Conservation (phyloP, 2,329 filamentous ascomycete genomes). For the Neurospora sp. region DNA sequence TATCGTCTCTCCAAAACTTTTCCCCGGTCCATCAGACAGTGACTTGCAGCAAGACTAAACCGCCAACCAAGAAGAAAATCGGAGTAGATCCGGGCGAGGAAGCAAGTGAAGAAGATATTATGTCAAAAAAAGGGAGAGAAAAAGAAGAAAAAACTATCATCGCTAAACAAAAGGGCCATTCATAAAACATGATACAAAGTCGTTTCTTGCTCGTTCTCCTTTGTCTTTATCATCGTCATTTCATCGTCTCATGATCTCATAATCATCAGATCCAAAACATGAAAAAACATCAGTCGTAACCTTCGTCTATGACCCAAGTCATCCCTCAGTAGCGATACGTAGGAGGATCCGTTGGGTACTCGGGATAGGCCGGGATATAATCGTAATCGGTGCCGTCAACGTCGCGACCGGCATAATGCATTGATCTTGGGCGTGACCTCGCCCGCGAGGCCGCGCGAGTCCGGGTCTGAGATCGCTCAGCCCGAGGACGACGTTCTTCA, state of each 20-base stretch:
- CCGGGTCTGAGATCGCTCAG: slow-evolving; percentile 35
- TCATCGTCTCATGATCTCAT: slow-evolving; percentile 3
- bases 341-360: slow-evolving; percentile 10
- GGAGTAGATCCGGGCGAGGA: slow-evolving; percentile 2
- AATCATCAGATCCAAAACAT: not conserved
- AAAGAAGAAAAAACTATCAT: slow-evolving; percentile 14
- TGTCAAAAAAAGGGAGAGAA: slow-evolving; percentile 19
- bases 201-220: not conserved
- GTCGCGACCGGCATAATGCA: slow-evolving; percentile 6
- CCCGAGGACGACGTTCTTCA: slow-evolving; percentile 36
- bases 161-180: slow-evolving; percentile 10
- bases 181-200: slow-evolving; percentile 2
- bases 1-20: slow-evolving; percentile 19
- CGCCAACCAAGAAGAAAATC: slow-evolving; percentile 7
- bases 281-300: not conserved
- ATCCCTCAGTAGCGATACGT: not conserved
- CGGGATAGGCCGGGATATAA: slow-evolving; percentile 14
- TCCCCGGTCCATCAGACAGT: slow-evolving; percentile 6
- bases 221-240: slow-evolving; percentile 10
- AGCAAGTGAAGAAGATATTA: slow-evolving; percentile 6
- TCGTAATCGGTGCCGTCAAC: slow-evolving; percentile 12
- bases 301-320: not conserved
- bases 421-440: slow-evolving; percentile 37
- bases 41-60: slow-evolving; percentile 7
- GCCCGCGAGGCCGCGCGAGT: slow-evolving; percentile 40